Evolutionary conservation across 225 moss, liverwort and hornwort species (phyloP).

Genomic region (Physcomitrium patens): DNA sequence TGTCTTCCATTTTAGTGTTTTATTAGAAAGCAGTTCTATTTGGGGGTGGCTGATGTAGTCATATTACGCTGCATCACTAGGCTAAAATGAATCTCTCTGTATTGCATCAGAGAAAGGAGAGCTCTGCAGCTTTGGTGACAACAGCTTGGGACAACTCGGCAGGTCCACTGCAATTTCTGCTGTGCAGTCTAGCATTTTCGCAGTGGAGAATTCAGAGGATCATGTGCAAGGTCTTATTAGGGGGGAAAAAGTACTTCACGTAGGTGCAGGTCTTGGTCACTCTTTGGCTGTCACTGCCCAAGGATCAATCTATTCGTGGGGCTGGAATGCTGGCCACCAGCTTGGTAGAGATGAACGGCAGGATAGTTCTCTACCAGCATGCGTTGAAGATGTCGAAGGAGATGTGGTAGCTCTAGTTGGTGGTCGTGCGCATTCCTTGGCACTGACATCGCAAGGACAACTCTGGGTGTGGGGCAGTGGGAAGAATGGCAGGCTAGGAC

Average conservation of each 20-base stretch:
- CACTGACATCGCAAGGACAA: conserved; percentile 49
- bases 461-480: conserved; percentile 94
- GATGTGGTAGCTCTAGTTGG: conserved; percentile 50
- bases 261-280: conserved; percentile 80
- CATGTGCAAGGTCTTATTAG: conserved; percentile 40
- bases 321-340: conserved; percentile 77
- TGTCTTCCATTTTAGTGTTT: background rate
- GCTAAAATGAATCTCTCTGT: background rate
- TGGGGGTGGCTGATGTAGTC: background rate
- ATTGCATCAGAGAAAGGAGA: conserved; percentile 56
- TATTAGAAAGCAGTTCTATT: background rate
- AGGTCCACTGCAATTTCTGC: conserved; percentile 29
- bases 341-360: conserved; percentile 59
- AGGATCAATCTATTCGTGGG: conserved; percentile 80
- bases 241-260: conserved; percentile 28
- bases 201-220: conserved; percentile 28
- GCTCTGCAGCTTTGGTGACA: conserved; percentile 83
- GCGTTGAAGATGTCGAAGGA: conserved; percentile 43
- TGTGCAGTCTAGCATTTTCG: conserved; percentile 1
- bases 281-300: conserved; percentile 57
- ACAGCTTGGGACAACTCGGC: conserved; percentile 83
- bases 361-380: conserved; percentile 43
- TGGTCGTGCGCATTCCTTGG: conserved; percentile 78
- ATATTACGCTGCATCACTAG: background rate
- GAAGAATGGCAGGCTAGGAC: conserved; percentile 83